Conservation (phyloP, 2,329 filamentous ascomycete species). For the Zarea fungicola region DNA sequence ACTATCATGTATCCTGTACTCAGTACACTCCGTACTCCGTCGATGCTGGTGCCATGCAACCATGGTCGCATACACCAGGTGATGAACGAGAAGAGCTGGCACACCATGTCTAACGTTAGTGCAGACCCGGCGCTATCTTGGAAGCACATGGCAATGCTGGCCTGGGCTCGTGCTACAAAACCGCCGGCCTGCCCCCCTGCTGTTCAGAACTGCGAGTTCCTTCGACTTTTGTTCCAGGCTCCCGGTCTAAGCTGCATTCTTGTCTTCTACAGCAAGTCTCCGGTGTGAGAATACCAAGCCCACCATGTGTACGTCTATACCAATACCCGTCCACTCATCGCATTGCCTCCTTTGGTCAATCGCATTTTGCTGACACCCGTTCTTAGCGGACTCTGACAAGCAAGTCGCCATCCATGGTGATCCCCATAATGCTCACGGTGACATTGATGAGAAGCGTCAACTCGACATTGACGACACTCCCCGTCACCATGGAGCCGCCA, state of each 20-base stretch:
- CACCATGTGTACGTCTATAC: slow-evolving; percentile 5
- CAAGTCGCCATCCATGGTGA: not conserved
- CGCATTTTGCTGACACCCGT: not conserved
- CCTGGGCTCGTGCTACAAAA: slow-evolving; percentile 7
- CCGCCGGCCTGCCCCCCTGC: not conserved
- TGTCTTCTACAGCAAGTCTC: not conserved
- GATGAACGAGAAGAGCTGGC: no score
- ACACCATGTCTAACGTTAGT: no score
- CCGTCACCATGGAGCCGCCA: slow-evolving; percentile 13
- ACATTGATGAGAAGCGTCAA: slow-evolving; percentile 3
- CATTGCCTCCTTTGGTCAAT: not conserved
- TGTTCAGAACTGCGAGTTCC: not conserved
- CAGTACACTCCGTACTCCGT: no score
- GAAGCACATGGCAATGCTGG: not conserved
- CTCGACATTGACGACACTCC: not conserved
- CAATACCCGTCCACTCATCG: not conserved
- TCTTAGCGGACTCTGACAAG: not conserved
- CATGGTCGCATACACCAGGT: no score
- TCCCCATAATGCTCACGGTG: no score
- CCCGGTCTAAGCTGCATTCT: not conserved
- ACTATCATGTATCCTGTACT: no score
- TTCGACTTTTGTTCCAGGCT: not conserved
- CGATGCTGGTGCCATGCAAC: no score
- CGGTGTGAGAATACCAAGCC: not conserved
- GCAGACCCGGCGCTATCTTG: no score